Conservation (phyloP, 768 basidiomycete species). For the Agrocybe praecox region DNA sequence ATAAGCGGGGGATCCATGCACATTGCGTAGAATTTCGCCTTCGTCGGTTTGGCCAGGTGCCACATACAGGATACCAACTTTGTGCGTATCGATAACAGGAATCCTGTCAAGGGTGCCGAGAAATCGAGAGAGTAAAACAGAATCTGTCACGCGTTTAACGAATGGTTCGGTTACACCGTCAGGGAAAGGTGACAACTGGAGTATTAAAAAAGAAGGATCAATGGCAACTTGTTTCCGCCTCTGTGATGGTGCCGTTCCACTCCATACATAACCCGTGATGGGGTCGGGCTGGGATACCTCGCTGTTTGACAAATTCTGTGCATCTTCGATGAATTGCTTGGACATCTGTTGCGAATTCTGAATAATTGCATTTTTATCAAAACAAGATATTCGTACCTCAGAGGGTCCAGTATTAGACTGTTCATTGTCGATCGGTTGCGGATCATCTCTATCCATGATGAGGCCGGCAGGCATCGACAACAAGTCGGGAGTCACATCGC, state of each 20-base stretch:
- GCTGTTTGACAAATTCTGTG: conserved; percentile 16
- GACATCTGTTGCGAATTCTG: conserved; percentile 23
- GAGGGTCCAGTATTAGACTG: conserved; percentile 18
- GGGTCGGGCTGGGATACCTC: conserved; percentile 59
- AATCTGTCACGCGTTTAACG: conserved; percentile 49
- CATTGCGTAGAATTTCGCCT: conserved; percentile 84
- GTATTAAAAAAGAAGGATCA: conserved; percentile 82
- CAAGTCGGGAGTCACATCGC: conserved; percentile 82
- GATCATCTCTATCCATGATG: conserved; percentile 62
- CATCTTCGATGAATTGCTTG: conserved; percentile 25
- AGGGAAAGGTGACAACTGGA: conserved; percentile 79
- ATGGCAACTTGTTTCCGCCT: conserved; percentile 83
- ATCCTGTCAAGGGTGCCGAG: conserved; percentile 76
- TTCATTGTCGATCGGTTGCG: conserved; percentile 27
- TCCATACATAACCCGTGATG: conserved; percentile 89
- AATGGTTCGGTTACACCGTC: conserved; percentile 40
- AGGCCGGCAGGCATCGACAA: conserved; percentile 72
- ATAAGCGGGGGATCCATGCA: conserved; percentile 93
- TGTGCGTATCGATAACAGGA: conserved; percentile 96
- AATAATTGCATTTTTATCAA: conserved; percentile 5
- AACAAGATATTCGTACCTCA: conserved; percentile 9
- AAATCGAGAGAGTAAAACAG: conserved; percentile 54
- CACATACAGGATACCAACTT: conserved; percentile 95
- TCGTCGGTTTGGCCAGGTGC: conserved; percentile 89
- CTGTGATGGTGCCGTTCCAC: conserved; percentile 83